Base-by-base conservation (phyloP, 345 rosid species). In the Lagerstroemia speciosa region DNA sequence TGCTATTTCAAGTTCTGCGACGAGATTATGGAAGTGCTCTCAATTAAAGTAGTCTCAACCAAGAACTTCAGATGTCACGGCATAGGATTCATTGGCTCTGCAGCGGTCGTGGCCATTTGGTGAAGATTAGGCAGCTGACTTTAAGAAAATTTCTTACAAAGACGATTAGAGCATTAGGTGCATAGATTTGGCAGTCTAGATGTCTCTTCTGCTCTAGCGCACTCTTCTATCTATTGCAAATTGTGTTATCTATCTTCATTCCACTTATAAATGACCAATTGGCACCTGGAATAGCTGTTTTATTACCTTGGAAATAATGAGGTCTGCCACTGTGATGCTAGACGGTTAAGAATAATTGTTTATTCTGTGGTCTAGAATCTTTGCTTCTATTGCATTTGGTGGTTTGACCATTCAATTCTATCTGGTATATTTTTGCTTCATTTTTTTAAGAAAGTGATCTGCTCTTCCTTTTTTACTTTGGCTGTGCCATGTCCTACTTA, bases 401-500 rank as follows among this genome's bases (percentile, higher is more conserved):
- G 16, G 1, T 43, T 12, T 14, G 3, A 43, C 15, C 48, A 43
- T 14, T 43, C 48, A 43, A 43, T 43, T 43, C 48, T 43, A 19
- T 43, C 48, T 19, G 8, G 55, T 1, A 22, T 58, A 30, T 5
- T 27, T n/a, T 14, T 5, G 4, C 0, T 8, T 58, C 33, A 30
- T 58, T 27, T 58, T 27, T 27, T 58, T 12, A 5, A 12, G 17
- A 34, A 24, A 53, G 60, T 22, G 24, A n/a, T 50, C 5, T n/a
- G 50, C 53, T 20, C 24, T 67, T 32, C 14, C 27, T 3, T 37
- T 46, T 29, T 11, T 43, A 6, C 38, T 32, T 48, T 50, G 62
- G 33, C 45, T 34, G 31, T 12, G n/a, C 27, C 19, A 3, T 33
- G 37, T 15, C 62, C 36, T 67, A 67, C 62, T 69, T 64, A 78